Conservation (phyloP, 805 yeast species). For the Saccharomyces cerevisiae region DNA sequence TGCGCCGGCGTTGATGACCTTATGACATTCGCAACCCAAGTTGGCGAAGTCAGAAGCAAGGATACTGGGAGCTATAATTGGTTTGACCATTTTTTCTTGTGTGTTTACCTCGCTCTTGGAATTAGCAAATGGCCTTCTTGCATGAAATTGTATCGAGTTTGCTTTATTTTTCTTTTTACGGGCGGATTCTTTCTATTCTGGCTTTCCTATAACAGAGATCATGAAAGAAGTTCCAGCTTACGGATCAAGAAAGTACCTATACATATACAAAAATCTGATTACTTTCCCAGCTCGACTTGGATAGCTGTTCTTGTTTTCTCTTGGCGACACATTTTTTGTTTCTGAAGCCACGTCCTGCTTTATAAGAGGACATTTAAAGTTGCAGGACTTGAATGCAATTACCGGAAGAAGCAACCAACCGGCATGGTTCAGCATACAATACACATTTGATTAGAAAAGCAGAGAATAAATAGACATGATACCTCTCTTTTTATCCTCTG, state of each 20-base stretch:
- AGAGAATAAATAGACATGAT: neutral
- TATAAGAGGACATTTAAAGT: neutral
- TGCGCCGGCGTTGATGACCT: conserved; percentile 70
- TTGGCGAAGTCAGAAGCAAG: conserved; percentile 88
- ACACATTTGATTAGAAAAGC: neutral
- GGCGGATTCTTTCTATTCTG: neutral
- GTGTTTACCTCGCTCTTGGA: neutral
- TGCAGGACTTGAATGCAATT: neutral
- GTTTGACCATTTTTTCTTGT: conserved; percentile 49
- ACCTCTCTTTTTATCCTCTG: neutral
- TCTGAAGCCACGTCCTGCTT: neutral
- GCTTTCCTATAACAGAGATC: neutral
- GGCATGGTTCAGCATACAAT: neutral
- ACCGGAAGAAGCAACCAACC: neutral
- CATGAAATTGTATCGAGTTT: neutral
- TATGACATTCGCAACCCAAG: conserved; percentile 79
- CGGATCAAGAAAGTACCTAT: neutral
- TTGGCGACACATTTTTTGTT: neutral
- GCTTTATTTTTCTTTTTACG: neutral
- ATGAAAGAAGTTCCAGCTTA: neutral
- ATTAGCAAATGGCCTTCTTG: neutral
- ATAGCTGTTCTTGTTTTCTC: neutral
- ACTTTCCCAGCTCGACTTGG: neutral
- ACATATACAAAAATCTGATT: too few species aligned
- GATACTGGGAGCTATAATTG: conserved; percentile 90